A percentile compares a stretch with the other conserved stretches of the same genome.
Evolutionary conservation across 768 basidiomycete species (phyloP).

Genomic region (Phaffia tasmanica): DNA sequence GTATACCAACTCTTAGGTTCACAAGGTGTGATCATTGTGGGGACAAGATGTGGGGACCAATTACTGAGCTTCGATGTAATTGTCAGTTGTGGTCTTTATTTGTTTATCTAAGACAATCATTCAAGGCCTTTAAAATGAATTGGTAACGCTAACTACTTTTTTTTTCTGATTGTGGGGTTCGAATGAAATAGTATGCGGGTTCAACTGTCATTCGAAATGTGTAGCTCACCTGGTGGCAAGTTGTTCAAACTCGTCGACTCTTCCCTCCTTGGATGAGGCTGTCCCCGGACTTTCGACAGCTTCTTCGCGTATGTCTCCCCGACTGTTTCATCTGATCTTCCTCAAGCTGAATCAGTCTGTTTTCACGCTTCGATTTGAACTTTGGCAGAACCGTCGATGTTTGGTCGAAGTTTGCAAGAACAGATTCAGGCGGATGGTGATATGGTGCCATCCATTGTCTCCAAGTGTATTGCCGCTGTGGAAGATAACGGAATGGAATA

Average conservation of each 20-base stretch:
- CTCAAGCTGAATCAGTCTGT: slow-evolving; percentile 26
- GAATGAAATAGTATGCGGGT: slow-evolving; percentile 54
- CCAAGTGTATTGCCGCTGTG: slow-evolving; percentile 91
- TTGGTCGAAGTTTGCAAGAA: slow-evolving; percentile 75
- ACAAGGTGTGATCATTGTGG: slow-evolving; percentile 89
- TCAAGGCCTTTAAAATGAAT: too few species aligned
- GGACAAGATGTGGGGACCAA: slow-evolving; percentile 97
- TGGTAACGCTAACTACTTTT: background rate
- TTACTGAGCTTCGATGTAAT: slow-evolving; percentile 66
- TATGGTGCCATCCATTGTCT: slow-evolving; percentile 73
- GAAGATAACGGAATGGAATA: slow-evolving; percentile 80
- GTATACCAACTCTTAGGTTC: slow-evolving; percentile 58
- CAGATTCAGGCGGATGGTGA: slow-evolving; percentile 49
- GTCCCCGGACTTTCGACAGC: slow-evolving; percentile 27
- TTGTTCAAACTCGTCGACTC: slow-evolving; percentile 46
- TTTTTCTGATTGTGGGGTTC: background rate
- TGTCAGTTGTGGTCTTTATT: slow-evolving; percentile 45
- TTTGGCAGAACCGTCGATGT: slow-evolving; percentile 67
- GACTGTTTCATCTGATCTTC: background rate
- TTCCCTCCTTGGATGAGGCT: slow-evolving; percentile 12
- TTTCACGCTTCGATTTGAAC: background rate
- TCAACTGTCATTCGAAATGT: slow-evolving; percentile 81
- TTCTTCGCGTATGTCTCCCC: slow-evolving; percentile 36
- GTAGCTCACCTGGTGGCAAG: slow-evolving; percentile 52
- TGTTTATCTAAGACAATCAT: background rate